These are phyloP conservation scores for Russula dissimulans DNA, from an alignment of 768 basidiomycete species.

Conservation along the genomic window DNA sequence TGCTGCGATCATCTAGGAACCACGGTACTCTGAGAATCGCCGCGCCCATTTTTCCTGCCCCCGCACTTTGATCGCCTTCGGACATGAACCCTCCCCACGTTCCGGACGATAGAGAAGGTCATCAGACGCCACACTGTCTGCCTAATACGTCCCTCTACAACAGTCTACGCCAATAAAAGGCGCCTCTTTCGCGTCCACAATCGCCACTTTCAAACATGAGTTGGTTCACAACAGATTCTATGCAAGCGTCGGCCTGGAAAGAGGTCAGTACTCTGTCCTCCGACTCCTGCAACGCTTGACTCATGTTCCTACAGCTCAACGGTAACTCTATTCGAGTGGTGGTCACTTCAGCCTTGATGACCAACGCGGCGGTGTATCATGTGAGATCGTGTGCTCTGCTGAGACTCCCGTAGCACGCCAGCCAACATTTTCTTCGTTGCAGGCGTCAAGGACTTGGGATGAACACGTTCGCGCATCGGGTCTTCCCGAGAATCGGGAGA, in stretches of 20 bases:
- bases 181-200: not conserved
- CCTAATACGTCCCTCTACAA: not conserved
- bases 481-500: slow-evolving; percentile 13
- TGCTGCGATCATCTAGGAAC: not conserved
- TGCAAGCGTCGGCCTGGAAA: slow-evolving; percentile 10
- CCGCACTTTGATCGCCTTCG: slow-evolving; percentile 9
- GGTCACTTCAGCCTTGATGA: slow-evolving; percentile 11
- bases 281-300: not conserved
- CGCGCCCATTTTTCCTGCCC: not conserved
- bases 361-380: slow-evolving; percentile 16
- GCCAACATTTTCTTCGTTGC: not conserved
- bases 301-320: slow-evolving; percentile 6
- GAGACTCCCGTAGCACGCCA: not conserved
- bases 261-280: not conserved
- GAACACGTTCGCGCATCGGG: slow-evolving; percentile 11
- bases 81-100: slow-evolving; percentile 6
- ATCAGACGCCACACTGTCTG: slow-evolving; percentile 3
- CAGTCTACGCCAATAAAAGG: slow-evolving; percentile 7
- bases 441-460: slow-evolving; percentile 16
- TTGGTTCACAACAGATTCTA: slow-evolving; percentile 13
- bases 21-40: not conserved
- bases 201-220: slow-evolving; percentile 10
- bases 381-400: not conserved
- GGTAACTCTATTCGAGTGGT: slow-evolving; percentile 8
- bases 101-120: slow-evolving; percentile 3